Evolutionary conservation across 371 early-diverging fungal genomes (phyloP), one percentile per base, ranked within the genome.

Genomic region (Rhizomucor miehei): DNA sequence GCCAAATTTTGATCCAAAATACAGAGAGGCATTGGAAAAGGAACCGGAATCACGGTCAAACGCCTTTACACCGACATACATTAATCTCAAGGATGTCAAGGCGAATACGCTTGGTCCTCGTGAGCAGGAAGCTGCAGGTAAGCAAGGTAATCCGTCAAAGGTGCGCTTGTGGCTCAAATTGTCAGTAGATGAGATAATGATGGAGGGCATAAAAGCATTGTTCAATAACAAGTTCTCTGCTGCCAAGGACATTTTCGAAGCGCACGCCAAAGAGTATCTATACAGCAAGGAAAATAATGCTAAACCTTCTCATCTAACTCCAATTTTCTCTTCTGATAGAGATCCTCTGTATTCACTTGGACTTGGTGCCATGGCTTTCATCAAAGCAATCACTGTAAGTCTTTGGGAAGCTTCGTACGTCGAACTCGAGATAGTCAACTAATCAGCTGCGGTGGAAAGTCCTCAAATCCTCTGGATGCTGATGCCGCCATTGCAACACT

Each of bases 41-140:
- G 41, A 41, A 12, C 12, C 14, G 19, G 41, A 51, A 25, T 49
- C 57, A 19, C 38, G 48, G 10, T 34, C 59, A n/a, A 58, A 51
- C 23, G 50, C 57, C 29, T 44, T 73, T 51, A 56, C 69, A 11
- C 48, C 66, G 10, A 52, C 57, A 14, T 59, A 71, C 21, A 61
- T 71, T 38, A 62, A 73, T 41, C 47, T 63, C 8, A 73, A 73
- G 40, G 58, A 67, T 17, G 69, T 73, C 34, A 59, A 66, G 38
- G 73, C 74, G 21, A 82, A 82, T 52, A 61, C 61, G 19, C 57
- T 82, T 6, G 61, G 67, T 23, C 75, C 80, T 13, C 54, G 62
- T 36, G 77, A 78, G 55, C 82, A 82, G 52, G 80, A 75, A 51
- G 54, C 59, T 36, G 66, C 67, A 47, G 82, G 82, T 82, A 66